A percentile compares a stretch with the other conserved stretches of the same genome.
These are phyloP conservation scores for Morella rubra DNA, from an alignment of 306 rosid species.

Conservation along the genomic window DNA sequence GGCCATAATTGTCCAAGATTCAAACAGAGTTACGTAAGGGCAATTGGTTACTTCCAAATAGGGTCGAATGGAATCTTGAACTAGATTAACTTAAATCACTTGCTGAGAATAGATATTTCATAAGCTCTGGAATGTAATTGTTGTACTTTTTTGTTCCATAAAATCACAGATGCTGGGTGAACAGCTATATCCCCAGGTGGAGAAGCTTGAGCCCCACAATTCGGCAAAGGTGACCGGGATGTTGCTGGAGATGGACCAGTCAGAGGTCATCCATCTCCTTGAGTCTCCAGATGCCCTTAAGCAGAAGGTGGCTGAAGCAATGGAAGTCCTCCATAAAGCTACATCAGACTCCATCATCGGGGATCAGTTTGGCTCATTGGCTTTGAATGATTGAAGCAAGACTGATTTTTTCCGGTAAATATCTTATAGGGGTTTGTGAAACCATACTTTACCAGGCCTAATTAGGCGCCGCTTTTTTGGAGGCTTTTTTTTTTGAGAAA, in stretches of 20 bases:
- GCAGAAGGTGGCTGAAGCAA: conserved; percentile 80
- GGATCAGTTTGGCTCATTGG: conserved; percentile 54
- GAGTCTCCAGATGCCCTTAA: conserved; percentile 87
- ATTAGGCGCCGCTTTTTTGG: too few relatives aligned
- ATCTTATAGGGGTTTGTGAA: conserved; percentile 7
- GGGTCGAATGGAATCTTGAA: conserved; percentile 24
- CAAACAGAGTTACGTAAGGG: too few relatives aligned
- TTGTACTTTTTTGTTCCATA: not conserved
- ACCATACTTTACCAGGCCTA: conserved; percentile 23
- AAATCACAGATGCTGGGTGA: conserved; percentile 80
- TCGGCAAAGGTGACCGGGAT: conserved; percentile 88
- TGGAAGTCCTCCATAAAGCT: conserved; percentile 73
- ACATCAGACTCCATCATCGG: conserved; percentile 49
- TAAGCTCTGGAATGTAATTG: conserved; percentile 18
- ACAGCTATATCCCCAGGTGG: conserved; percentile 81
- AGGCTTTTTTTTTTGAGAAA: too few relatives aligned
- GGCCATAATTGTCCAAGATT: too few relatives aligned
- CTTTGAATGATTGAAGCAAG: conserved; percentile 46
- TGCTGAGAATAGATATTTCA: not conserved
- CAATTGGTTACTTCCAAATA: too few relatives aligned
- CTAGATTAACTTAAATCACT: not conserved
- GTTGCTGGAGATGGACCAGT: conserved; percentile 93
- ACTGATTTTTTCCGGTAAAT: not conserved
- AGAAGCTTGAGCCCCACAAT: conserved; percentile 50
- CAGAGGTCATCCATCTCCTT: conserved; percentile 91